Evolutionary conservation across 2,329 filamentous ascomycete genomes (phyloP).

Genomic region (Calonectria pseudoturangicola): DNA sequence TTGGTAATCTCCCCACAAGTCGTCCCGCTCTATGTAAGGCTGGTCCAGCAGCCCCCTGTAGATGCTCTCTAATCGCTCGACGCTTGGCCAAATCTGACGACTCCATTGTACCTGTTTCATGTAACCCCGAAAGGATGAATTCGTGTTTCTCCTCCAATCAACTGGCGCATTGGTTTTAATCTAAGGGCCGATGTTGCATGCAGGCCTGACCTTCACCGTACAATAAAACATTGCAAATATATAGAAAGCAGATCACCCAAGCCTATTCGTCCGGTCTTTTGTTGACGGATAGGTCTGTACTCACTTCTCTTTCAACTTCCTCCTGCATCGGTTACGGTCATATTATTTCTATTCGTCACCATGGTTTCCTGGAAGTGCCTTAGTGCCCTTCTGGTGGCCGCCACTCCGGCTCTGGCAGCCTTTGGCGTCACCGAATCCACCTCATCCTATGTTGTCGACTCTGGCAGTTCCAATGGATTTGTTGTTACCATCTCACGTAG

Average conservation of each 20-base stretch:
- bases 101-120: constrained; percentile 46
- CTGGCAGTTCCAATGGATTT: constrained; percentile 68
- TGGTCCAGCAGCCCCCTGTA: background rate
- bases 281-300: constrained; percentile 1
- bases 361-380: constrained; percentile 53
- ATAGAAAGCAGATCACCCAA: constrained; percentile 34
- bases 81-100: constrained; percentile 16
- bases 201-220: background rate
- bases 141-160: constrained; percentile 54
- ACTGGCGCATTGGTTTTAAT: constrained; percentile 32
- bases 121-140: constrained; percentile 38
- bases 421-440: constrained; percentile 65
- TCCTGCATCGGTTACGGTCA: background rate
- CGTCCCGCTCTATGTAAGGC: constrained; percentile 21
- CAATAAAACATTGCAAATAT: background rate
- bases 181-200: constrained; percentile 28
- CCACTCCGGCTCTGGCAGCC: constrained; percentile 60
- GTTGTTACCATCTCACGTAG: constrained; percentile 70
- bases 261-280: constrained; percentile 17
- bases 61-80: background rate
- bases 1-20: constrained; percentile 13
- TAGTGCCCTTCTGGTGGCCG: constrained; percentile 54
- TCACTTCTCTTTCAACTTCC: background rate
- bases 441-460: constrained; percentile 67
- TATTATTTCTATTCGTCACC: background rate